Base-by-base conservation (phyloP, 371 early-diverging fungal species). In the Mucor sp. region DNA sequence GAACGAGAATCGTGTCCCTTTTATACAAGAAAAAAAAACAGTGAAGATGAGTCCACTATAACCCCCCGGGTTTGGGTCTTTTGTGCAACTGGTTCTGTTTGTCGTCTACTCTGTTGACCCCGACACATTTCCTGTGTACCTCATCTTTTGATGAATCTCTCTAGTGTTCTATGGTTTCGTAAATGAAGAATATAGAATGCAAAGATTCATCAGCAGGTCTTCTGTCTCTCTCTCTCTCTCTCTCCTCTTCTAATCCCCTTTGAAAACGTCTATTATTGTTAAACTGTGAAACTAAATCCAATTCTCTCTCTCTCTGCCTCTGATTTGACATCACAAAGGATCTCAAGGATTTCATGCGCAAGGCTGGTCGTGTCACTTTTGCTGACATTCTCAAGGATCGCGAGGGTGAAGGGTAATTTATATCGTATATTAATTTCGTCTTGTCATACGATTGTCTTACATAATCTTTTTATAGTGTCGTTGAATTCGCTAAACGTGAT, bases 261-360 rank as follows among this genome's bases (percentile, higher is more conserved):
- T 15, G 57, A 60, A 67, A 61, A 39, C 35, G 55, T 53, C 32
- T 62, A 33, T 59, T 32, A 53, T 37, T 23, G 23, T 19, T 33
- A 17, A 41, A 41, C 41, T 39, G 63, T 63, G 63, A 63, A 55
- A 63, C 63, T 63, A 63, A 63, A 63, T 48, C 56, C 30, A 48
- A 61, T 41, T 19, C 47, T 59, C 59, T 59, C 53, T 62, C 19
- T 37, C 28, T 28, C 53, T 23, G 23, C 55, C 37, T 53, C 58
- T 57, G 30, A 59, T 59, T 59, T 39, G 39, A 59, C n/a, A 59
- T 53, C 32, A 64, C 27, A 62, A 62, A 97, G 96, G 96, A 94
- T 83, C 85, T 97, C 80, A 97, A 97, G 83, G 96, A 96, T 78
- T 87, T 93, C 69, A 91, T 95, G 85, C 91, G 94, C 62, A 91